Evolutionary conservation across 179 eudicot genomes (phyloP), one percentile per base, ranked within the genome.

Genomic region (Kewa caespitosa): DNA sequence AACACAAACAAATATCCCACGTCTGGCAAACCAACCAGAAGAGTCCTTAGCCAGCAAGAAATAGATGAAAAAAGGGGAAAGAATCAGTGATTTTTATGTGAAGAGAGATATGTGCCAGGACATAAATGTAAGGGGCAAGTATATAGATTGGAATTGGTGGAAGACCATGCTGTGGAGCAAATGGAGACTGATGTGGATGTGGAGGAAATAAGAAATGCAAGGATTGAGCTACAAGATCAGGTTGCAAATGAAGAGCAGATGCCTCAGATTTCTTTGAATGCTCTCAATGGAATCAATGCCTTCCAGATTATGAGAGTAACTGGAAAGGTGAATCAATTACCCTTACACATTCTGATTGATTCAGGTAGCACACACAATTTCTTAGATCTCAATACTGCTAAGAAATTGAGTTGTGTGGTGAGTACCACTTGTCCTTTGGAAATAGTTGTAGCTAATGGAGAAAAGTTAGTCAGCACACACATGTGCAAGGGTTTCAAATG

Each of bases 101-200:
- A 64, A 34, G 42, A 34, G n/a, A 61, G 8, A 8, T 61, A 61
- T 14, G 4, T 27, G 2, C 38, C 25, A 2, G 37, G 38, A 6
- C 68, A 64, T 37, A 64, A 64, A 20, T 64, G 30, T 12, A 64
- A 64, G 39, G 42, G 41, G 9, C 68, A 64, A 23, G 41, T 63
- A 4, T 34, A 63, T 63, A 63, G 39, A 4, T 5, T 36, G 41
- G 42, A 64, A 36, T 1, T 64, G 6, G 39, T 36, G 9, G 68
- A 8, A 36, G 42, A 37, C 23, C 28, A 0, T 20, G 60, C 7
- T 4, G 60, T 18, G 8, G 8, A 15, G 8, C 6, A 20, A 20
- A 9, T 18, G 0, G 23, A 23, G 1, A 14, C 0, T 52, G 23
- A 14, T 0, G 9, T 22, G 23, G 60, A 5, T 22, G 11, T 20